Conservation (phyloP, 106 monocot species). For the Allium cepa region DNA sequence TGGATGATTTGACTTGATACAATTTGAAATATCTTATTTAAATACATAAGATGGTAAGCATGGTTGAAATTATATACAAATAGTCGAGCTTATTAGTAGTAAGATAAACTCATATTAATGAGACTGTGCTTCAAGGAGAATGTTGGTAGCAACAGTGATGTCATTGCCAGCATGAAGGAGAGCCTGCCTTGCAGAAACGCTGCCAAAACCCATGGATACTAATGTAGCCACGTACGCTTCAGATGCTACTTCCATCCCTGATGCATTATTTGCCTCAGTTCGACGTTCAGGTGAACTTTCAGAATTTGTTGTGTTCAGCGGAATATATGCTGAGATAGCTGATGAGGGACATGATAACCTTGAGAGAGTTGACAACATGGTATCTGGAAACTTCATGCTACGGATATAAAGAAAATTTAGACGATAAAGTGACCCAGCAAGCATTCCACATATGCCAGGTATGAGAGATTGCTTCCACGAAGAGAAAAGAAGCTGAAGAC, state of each 20-base stretch:
- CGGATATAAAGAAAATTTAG: slow-evolving; percentile 64
- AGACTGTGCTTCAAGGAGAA: slow-evolving; percentile 77
- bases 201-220: slow-evolving; percentile 91
- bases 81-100: background rate
- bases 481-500: slow-evolving; percentile 89
- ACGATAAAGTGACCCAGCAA: slow-evolving; percentile 77
- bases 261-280: slow-evolving; percentile 27
- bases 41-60: too few relatives aligned
- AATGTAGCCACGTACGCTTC: slow-evolving; percentile 55
- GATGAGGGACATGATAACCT: slow-evolving; percentile 20
- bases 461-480: slow-evolving; percentile 71
- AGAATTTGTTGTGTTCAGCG: background rate
- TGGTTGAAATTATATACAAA: background rate
- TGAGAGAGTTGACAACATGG: slow-evolving; percentile 18
- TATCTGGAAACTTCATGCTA: slow-evolving; percentile 58
- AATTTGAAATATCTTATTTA: too few relatives aligned
- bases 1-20: too few relatives aligned
- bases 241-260: slow-evolving; percentile 12
- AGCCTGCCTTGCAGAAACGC: slow-evolving; percentile 62
- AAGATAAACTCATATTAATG: background rate
- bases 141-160: slow-evolving; percentile 66
- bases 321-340: slow-evolving; percentile 12
- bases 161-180: slow-evolving; percentile 62
- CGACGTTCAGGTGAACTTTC: slow-evolving; percentile 31
- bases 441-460: slow-evolving; percentile 79